Base-by-base conservation (phyloP, 2,329 filamentous ascomycete species). In the Aotearoamyces nothofagi region DNA sequence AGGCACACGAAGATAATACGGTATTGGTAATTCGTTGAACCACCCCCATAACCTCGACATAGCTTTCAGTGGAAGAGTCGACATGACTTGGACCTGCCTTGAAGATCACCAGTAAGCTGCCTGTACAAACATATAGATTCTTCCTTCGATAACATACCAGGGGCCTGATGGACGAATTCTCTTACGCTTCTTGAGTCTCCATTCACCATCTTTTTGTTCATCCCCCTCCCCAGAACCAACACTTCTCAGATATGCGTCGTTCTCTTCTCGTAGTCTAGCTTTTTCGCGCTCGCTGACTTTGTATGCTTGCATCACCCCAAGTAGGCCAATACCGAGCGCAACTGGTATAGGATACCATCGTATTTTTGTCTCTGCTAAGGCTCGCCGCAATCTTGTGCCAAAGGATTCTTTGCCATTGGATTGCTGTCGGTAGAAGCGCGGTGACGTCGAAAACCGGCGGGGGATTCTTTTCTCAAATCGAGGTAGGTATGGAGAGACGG, bases 261-360 rank as follows among this genome's bases (percentile, higher is more conserved):
- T 50, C 29, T 56, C 47, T 28, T 52, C 47, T 22, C 48, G 38
- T 22, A 32, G 44, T 22, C 45, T 54, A 19, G 50, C 49, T 41
- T 59, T 55, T 33, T 65, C 61, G 15, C 65, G 51, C 23, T 58
- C 50, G 34, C 63, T 65, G 24, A 72, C 60, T 40, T 69, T 65
- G 43, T 74, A 75, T 39, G 78, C 61, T 39, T 80, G 74, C 32
- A 68, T 60, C 19, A 68, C 54, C 15, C 73, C 76, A 1, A 81
- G 58, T 42, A 79, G 75, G 24, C 58, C 71, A 40, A 81, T 68
- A 17, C 77, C 77, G 7, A 81, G 54, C 8, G 65, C 71, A 25
- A 80, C 61, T 9, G 77, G 76, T 35, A 81, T 80, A 6, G 73
- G 71, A 49, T 74, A 70, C 77, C 77, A 82, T 58, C 75, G 66